Evolutionary conservation across 2,329 filamentous ascomycete species (phyloP).

Genomic region (Ophiostoma perfectum): DNA sequence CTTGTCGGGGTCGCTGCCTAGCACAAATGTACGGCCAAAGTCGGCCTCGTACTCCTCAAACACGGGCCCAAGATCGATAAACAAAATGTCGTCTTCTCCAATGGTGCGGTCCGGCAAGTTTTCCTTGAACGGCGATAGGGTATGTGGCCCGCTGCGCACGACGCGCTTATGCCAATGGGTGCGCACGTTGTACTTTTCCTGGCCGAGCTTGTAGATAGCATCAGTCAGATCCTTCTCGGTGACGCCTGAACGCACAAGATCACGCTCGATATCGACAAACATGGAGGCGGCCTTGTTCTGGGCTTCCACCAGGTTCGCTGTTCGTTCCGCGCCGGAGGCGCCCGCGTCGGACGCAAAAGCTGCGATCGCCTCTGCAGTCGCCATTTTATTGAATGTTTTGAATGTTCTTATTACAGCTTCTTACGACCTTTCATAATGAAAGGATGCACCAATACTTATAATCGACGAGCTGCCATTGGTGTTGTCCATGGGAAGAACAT

Average conservation of each 20-base stretch:
- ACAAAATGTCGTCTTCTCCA: slow-evolving; percentile 16
- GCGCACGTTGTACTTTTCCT: slow-evolving; percentile 18
- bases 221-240: slow-evolving; percentile 14
- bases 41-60: slow-evolving; percentile 21
- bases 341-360: background rate
- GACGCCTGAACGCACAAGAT: slow-evolving; percentile 16
- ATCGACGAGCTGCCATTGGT: too few relatives aligned
- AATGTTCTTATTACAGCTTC: too few relatives aligned
- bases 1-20: slow-evolving; percentile 17
- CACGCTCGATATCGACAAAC: slow-evolving; percentile 16
- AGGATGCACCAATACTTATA: background rate
- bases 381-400: background rate
- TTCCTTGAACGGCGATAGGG: slow-evolving; percentile 17
- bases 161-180: slow-evolving; percentile 20
- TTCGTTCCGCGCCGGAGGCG: slow-evolving; percentile 7
- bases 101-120: slow-evolving; percentile 17
- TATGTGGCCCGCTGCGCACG: slow-evolving; percentile 19
- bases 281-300: slow-evolving; percentile 18
- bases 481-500: background rate
- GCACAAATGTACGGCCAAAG: slow-evolving; percentile 19
- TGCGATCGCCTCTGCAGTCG: background rate
- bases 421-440: too few relatives aligned
- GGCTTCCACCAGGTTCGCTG: slow-evolving; percentile 15
- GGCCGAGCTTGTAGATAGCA: slow-evolving; percentile 17
- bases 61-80: slow-evolving; percentile 17